Conservation (phyloP, 2,329 filamentous ascomycete genomes). For the Penicillium thymicola region DNA sequence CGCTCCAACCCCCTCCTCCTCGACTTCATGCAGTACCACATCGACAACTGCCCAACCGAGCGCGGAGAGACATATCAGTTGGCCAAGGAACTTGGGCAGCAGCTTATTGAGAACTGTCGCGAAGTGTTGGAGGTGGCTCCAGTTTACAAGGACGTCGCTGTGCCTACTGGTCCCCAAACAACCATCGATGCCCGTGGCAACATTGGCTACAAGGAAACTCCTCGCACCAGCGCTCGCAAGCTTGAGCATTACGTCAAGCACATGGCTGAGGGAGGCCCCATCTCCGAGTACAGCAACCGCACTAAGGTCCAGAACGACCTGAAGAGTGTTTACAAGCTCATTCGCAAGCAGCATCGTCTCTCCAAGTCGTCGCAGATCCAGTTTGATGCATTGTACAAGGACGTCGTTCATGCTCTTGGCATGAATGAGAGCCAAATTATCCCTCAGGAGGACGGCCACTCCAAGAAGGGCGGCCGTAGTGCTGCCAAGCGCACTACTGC, state of each 20-base stretch:
- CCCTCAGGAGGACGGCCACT: constrained; percentile 71
- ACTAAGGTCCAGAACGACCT: constrained; percentile 98
- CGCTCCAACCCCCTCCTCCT: constrained; percentile 91
- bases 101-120: constrained; percentile 96
- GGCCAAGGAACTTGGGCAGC: constrained; percentile 89
- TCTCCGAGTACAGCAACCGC: constrained; percentile 96
- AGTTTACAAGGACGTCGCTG: constrained; percentile 90
- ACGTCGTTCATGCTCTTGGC: constrained; percentile 86
- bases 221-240: constrained; percentile 86
- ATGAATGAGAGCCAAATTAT: constrained; percentile 99
- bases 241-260: constrained; percentile 97
- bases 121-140: constrained; percentile 81
- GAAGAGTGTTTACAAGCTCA: constrained; percentile 93
- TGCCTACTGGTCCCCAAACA: constrained; percentile 89
- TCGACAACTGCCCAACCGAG: constrained; percentile 96
- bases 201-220: constrained; percentile 84
- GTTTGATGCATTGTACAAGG: constrained; percentile 91
- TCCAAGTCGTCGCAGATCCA: constrained; percentile 95
- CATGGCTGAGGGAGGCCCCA: constrained; percentile 97
- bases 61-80: constrained; percentile 96
- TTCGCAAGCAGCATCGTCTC: constrained; percentile 96
- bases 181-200: constrained; percentile 90
- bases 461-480: constrained; percentile 56
- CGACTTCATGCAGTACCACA: constrained; percentile 99
- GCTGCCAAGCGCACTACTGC: constrained; percentile 47